Evolutionary conservation across 1,139 yeast species (phyloP), one percentile per base, ranked within the genome.

Genomic region (Meyerozyma athensensis): DNA sequence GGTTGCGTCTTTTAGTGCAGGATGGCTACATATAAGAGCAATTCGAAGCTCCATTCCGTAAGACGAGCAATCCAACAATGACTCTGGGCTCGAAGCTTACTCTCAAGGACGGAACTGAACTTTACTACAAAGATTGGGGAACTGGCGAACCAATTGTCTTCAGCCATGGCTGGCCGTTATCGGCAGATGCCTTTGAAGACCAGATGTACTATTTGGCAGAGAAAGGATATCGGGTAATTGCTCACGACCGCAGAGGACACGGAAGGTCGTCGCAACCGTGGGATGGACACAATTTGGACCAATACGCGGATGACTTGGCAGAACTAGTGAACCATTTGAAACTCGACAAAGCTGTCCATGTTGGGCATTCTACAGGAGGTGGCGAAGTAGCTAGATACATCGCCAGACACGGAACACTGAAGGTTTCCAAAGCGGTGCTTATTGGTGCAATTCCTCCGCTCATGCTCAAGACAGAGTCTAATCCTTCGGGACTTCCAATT

Each of bases 291-390:
- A 43, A 34, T 19, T 40, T 48, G 48, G 49, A 48, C 38, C 53
- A 48, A 33, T 48, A 48, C 39, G 52, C 53, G n/a, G 52, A 48
- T 34, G 53, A 48, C 37, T 44, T 48, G 38, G 46, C 49, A 5
- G 52, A 43, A 30, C 39, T 48, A 7, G 43, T 47, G 4, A 36
- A 42, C 6, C 47, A 46, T 23, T 39, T 50, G 30, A 43, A 42
- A 5, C 38, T 49, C 34, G 36, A 44, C 28, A 38, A 48, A 8
- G 50, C 44, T 7, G 37, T 48, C 19, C 52, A 45, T 34, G 36
- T 48, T 18, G 53, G 53, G 3, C 53, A 48, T 36, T 48, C 52
- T 8, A 48, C 53, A 10, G 53, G 53, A 9, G 53, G 52, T 18
- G 53, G 52, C 14, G 52, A 48, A 33, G 51, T 48, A n/a, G 50